Base-by-base conservation (phyloP, 2,329 filamentous ascomycete species). In the Ophiostoma populinum region DNA sequence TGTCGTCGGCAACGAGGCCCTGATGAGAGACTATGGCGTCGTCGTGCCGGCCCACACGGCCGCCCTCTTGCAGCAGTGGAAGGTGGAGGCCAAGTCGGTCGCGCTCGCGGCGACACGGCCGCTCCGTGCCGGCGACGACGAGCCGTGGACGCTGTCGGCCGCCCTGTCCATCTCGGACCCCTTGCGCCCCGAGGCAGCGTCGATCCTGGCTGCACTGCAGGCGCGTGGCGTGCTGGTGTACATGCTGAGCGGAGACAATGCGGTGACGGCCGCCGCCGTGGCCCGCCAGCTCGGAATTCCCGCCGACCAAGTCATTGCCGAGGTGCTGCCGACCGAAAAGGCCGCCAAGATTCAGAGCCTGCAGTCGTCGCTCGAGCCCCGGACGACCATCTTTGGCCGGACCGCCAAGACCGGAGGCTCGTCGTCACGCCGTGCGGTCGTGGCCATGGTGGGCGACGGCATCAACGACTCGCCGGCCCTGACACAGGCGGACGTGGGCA, bases 161-260 rank as follows among this genome's bases (percentile, higher is more conserved):
- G 63, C 75, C 9, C 74, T 93, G 43, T 74, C 82, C 31, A 76
- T 87, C 32, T 75, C 85, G 0, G 86, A 94, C 45, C 74, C 81
- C 1, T 69, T 93, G 42, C 77, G 86, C 3, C 67, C 71, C 0
- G 81, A 92, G 54, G 75, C 83, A 0, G 54, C 58, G 1, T 49
- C 58, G 7, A 72, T 87, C 13, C 67, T 92, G 39, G 53, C 57
- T 6, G 63, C 73, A 2, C 68, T 93, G 1, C 66, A 70, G 28
- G 54, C 64, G 5, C 67, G 68, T 12, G 73, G 77, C 15, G 75
- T 80, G 31, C 69, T 75, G 21, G 79, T 92, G 4, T 93, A 78
- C 73, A 92, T 94, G 82, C 74, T 93, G 24, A 92, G 83, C 0
- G 86, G 86, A 20, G 86, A 94, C 58, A 93, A 93, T 49, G 59